Conservation (phyloP, 2,329 filamentous ascomycete genomes). For the Pseudogymnoascus destructans region DNA sequence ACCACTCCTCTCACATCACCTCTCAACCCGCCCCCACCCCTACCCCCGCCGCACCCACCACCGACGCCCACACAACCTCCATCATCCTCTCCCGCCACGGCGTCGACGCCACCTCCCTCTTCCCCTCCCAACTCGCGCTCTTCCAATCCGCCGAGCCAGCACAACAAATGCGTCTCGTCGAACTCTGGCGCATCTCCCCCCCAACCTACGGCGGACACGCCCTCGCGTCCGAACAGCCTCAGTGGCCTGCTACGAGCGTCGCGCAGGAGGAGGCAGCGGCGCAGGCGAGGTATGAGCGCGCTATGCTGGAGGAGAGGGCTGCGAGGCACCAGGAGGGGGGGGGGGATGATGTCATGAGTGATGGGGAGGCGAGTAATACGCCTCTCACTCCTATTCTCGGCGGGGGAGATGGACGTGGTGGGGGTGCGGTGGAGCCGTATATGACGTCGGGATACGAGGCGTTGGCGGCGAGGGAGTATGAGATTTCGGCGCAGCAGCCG, state of each 20-base stretch:
- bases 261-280: conserved; percentile 42
- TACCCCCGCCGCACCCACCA: conserved; percentile 31
- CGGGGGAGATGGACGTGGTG: conserved; percentile 38
- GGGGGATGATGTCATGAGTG: conserved; percentile 28
- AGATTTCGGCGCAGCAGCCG: conserved; percentile 33
- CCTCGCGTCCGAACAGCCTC: conserved; percentile 42
- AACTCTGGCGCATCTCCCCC: conserved; percentile 75
- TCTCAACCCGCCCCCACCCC: conserved; percentile 22
- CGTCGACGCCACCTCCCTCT: conserved; percentile 56
- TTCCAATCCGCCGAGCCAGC: conserved; percentile 62
- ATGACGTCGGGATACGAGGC: conserved; percentile 71
- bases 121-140: conserved; percentile 61
- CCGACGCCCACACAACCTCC: conserved; percentile 39
- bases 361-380: conserved; percentile 22
- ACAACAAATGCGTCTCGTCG: conserved; percentile 62
- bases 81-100: conserved; percentile 50
- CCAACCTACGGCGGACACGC: conserved; percentile 46
- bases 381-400: conserved; percentile 37
- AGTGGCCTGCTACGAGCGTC: conserved; percentile 42
- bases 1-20: conserved; percentile 59
- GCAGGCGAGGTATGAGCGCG: conserved; percentile 45
- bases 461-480: conserved; percentile 50
- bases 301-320: conserved; percentile 30
- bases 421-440: conserved; percentile 43
- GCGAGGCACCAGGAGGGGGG: conserved; percentile 29